Evolutionary conservation across 768 basidiomycete genomes (phyloP), one percentile per base, ranked within the genome.

Genomic region (Suillus luteus): DNA sequence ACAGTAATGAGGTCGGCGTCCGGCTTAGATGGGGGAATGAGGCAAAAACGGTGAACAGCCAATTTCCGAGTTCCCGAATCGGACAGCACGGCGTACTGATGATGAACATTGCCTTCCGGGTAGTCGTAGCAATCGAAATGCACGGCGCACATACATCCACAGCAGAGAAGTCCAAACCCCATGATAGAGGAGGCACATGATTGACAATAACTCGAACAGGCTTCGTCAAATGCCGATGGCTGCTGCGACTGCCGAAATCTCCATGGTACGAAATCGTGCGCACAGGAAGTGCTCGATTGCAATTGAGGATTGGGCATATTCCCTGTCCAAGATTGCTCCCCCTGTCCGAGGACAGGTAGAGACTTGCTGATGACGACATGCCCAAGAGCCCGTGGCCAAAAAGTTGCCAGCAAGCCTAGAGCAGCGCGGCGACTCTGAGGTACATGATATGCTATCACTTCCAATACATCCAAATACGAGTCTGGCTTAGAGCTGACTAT

Each of bases 71-170:
- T 77, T 63, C 79, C 75, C 35, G 72, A 66, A 67, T 86, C 85
- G 14, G 79, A 69, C 19, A 75, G 68, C 65, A 80, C 73, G 22
- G 78, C 71, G 66, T 90, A 90, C 66, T 88, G 82, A 7, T 82
- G 72, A 63, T 86, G 73, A 63, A 83, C 79, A 66, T 83, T 87
- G 31, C 90, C 91, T 57, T 84, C 83, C 7, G 86, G 84, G 64
- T 86, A 81, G 67, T 91, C 86, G 68, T 92, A 93, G 76, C 93
- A 95, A 66, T 88, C 86, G 63, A 92, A 85, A 73, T 95, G 93
- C 8, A 91, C 84, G 1, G 81, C 76, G 64, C 86, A 89, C 72
- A 83, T 79, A 74, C 92, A 93, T 57, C 88, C 81, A 1, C 88
- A 82, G 69, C 92, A 94, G 12, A 87, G 73, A 7, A 95, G 76